Percentiles rank a stretch among this genome's conserved stretches.
Conservation (phyloP, 2,329 filamentous ascomycete species). For the Calonectria pauciramosa region DNA sequence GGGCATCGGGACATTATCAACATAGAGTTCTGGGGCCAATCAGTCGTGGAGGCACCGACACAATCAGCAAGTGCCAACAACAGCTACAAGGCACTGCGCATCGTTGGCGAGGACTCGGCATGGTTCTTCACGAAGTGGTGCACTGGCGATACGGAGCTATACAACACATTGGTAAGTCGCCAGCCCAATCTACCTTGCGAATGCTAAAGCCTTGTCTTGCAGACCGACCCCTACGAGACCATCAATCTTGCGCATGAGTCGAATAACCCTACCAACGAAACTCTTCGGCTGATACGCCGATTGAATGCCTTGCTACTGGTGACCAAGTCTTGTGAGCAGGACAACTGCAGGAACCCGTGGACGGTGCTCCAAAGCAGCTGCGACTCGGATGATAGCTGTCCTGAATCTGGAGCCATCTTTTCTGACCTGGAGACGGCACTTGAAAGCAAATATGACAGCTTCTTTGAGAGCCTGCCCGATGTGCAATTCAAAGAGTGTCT, state of each 20-base stretch:
- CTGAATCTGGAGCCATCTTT: slow-evolving; percentile 9
- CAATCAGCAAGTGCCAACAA: slow-evolving; percentile 51
- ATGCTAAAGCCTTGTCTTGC: background rate
- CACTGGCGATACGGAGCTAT: slow-evolving; percentile 61
- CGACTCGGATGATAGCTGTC: background rate
- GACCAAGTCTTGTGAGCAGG: slow-evolving; percentile 69
- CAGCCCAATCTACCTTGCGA: background rate
- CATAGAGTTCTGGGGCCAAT: slow-evolving; percentile 66
- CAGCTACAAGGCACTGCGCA: slow-evolving; percentile 67
- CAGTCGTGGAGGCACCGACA: slow-evolving; percentile 42
- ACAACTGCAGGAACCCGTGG: slow-evolving; percentile 68
- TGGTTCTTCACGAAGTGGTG: slow-evolving; percentile 70
- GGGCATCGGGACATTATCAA: slow-evolving; percentile 48
- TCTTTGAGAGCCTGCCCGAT: slow-evolving; percentile 21
- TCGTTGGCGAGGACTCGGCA: slow-evolving; percentile 61
- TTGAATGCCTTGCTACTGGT: slow-evolving; percentile 71
- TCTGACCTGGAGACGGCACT: slow-evolving; percentile 18
- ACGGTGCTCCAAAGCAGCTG: slow-evolving; percentile 39
- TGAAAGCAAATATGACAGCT: slow-evolving; percentile 19
- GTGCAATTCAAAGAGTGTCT: slow-evolving; percentile 29
- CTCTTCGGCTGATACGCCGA: slow-evolving; percentile 55
- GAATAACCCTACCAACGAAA: slow-evolving; percentile 15
- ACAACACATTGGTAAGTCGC: slow-evolving; percentile 61
- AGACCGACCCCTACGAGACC: slow-evolving; percentile 26
- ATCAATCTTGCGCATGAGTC: slow-evolving; percentile 13